Evolutionary conservation across 768 basidiomycete species (phyloP).

Genomic region (Austroboletus eburneus): DNA sequence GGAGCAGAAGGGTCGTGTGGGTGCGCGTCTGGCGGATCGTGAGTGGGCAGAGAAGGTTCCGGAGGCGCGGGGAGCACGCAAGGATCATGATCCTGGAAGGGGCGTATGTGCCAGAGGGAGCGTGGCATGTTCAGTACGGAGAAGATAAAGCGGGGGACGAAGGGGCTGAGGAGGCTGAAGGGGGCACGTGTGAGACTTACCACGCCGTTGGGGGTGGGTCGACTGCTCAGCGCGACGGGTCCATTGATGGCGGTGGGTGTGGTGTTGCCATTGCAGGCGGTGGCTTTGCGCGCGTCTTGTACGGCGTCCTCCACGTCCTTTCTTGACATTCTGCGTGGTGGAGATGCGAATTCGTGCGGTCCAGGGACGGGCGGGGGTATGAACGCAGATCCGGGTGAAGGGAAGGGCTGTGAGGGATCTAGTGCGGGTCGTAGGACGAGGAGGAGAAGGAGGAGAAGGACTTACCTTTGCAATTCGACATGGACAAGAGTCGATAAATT

Average conservation of each 20-base stretch:
- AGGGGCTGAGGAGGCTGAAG: slow-evolving; percentile 20
- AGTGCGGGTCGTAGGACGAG: slow-evolving; percentile 11
- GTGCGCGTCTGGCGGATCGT: slow-evolving; percentile 25
- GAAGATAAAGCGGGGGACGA: slow-evolving; percentile 25
- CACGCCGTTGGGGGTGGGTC: slow-evolving; percentile 18
- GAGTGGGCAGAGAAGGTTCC: slow-evolving; percentile 22
- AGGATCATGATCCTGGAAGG: slow-evolving; percentile 33
- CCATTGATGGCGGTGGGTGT: slow-evolving; percentile 1
- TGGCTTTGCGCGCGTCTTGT: background rate
- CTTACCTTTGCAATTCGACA: slow-evolving; percentile 6
- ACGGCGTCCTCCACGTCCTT: slow-evolving; percentile 17
- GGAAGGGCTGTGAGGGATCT: slow-evolving; percentile 45
- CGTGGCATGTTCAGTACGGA: slow-evolving; percentile 29
- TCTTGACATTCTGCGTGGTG: slow-evolving; percentile 31
- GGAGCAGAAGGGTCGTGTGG: background rate
- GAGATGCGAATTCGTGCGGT: slow-evolving; percentile 63
- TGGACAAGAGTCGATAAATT: background rate
- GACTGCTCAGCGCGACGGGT: background rate
- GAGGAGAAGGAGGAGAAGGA: background rate
- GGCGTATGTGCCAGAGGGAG: slow-evolving; percentile 23
- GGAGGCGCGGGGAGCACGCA: slow-evolving; percentile 19
- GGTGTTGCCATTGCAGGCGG: background rate
- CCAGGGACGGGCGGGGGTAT: slow-evolving; percentile 64
- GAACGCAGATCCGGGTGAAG: slow-evolving; percentile 65
- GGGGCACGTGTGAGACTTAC: slow-evolving; percentile 25